These are phyloP conservation scores for Uronychia setigera DNA, from an alignment of 73 alveolate genomes.

Conservation along the genomic window DNA sequence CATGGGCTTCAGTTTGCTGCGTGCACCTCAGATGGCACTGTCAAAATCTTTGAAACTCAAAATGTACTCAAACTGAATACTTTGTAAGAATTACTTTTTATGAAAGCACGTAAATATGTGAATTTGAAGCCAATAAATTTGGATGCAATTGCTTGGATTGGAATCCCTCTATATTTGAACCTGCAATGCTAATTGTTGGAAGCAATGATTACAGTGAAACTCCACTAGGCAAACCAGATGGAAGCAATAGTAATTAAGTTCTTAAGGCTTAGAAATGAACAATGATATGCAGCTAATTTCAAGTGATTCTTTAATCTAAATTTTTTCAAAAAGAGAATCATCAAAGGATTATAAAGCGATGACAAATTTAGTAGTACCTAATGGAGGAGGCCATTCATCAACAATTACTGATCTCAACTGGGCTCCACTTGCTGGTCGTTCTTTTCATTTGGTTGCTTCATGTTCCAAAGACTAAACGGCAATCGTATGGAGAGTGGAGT, in stretches of 20 bases:
- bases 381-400: constrained; percentile 35
- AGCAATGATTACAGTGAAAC: constrained; percentile 4
- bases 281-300: background rate
- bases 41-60: constrained; percentile 41
- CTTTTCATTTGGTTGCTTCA: constrained; percentile 64
- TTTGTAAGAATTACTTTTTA: constrained; percentile 19
- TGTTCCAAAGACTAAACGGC: constrained; percentile 51
- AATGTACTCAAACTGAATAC: constrained; percentile 47
- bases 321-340: background rate
- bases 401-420: constrained; percentile 60
- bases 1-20: constrained; percentile 58
- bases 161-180: constrained; percentile 52
- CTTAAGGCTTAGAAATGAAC: background rate
- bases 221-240: background rate
- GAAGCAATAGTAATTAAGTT: background rate
- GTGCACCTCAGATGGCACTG: constrained; percentile 57
- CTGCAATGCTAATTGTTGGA: constrained; percentile 47
- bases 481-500: constrained; percentile 55
- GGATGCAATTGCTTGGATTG: constrained; percentile 65
- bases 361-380: background rate
- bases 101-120: constrained; percentile 33
- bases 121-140: constrained; percentile 27
- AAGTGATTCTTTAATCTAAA: background rate
- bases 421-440: constrained; percentile 65
- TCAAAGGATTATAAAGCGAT: constrained; percentile 21